These are phyloP conservation scores for Mycena indigotica DNA, from an alignment of 768 basidiomycete genomes.

Conservation along the genomic window DNA sequence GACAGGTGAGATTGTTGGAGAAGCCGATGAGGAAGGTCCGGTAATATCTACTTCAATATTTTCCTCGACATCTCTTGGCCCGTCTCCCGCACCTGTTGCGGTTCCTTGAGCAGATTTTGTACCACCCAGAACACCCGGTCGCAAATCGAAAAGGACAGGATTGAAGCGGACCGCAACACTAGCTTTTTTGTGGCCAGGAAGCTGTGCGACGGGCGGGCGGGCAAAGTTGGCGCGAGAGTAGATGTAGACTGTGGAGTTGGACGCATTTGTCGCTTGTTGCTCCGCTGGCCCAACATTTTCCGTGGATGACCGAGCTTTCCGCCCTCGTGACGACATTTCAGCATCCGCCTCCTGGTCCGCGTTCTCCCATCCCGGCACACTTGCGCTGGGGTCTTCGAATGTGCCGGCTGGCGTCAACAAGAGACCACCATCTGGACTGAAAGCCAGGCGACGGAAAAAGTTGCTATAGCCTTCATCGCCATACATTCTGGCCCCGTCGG, in stretches of 20 bases:
- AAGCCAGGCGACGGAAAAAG: conserved; percentile 92
- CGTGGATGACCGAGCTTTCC: conserved; percentile 51
- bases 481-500: conserved; percentile 52
- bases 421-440: conserved; percentile 93
- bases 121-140: conserved; percentile 51
- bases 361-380: conserved; percentile 3
- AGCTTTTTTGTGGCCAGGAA: conserved; percentile 95
- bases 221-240: conserved; percentile 96
- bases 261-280: conserved; percentile 4
- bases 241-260: conserved; percentile 76
- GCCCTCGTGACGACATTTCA: conserved; percentile 55
- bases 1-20: conserved; percentile 60
- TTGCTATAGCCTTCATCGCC: conserved; percentile 95
- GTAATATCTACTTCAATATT: conserved; percentile 61
- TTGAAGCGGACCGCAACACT: conserved; percentile 94
- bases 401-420: conserved; percentile 95
- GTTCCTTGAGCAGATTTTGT: conserved; percentile 31
- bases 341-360: conserved; percentile 32
- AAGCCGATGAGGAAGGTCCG: conserved; percentile 46
- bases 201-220: conserved; percentile 87
- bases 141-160: conserved; percentile 89
- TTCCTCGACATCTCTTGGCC: conserved; percentile 45
- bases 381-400: conserved; percentile 73
- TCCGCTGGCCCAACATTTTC: background rate
- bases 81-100: conserved; percentile 61